Evolutionary conservation across 139 green algal genomes (phyloP).

Genomic region (Chlamydomonas sphaeroides): DNA sequence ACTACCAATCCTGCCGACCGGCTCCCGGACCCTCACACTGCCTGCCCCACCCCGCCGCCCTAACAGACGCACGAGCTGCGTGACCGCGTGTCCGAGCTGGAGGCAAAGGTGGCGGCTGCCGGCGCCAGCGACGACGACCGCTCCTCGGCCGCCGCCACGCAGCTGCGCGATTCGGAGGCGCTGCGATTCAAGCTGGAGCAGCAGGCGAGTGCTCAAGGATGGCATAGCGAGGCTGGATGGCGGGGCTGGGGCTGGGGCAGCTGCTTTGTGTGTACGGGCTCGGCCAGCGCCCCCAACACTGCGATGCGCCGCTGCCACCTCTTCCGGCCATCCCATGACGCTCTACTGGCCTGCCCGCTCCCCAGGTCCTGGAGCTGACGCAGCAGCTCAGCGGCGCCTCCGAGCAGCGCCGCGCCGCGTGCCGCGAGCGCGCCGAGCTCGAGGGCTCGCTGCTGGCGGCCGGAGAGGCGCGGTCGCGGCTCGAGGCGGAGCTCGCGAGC

Average conservation of each 20-base stretch:
- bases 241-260: too few relatives aligned
- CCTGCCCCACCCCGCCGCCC: too few relatives aligned
- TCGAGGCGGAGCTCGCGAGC: not conserved
- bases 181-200: slow-evolving; percentile 17
- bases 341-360: not conserved
- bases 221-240: too few relatives aligned
- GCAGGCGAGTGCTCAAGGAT: too few relatives aligned
- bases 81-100: not conserved
- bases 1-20: too few relatives aligned
- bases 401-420: not conserved
- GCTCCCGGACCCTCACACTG: too few relatives aligned
- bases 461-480: not conserved
- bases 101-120: not conserved
- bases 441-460: not conserved
- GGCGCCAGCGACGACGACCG: not conserved
- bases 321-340: not conserved
- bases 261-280: too few relatives aligned
- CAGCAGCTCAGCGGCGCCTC: slow-evolving; percentile 1
- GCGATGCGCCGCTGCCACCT: too few relatives aligned
- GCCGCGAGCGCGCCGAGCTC: not conserved
- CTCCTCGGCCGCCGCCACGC: not conserved
- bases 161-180: slow-evolving; percentile 9
- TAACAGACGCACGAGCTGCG: slow-evolving; percentile 14
- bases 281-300: too few relatives aligned
- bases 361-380: slow-evolving; percentile 15